Evolutionary conservation across 2,329 filamentous ascomycete species (phyloP), one percentile per base, ranked within the genome.

Genomic region (Fusarium protoensiforme): DNA sequence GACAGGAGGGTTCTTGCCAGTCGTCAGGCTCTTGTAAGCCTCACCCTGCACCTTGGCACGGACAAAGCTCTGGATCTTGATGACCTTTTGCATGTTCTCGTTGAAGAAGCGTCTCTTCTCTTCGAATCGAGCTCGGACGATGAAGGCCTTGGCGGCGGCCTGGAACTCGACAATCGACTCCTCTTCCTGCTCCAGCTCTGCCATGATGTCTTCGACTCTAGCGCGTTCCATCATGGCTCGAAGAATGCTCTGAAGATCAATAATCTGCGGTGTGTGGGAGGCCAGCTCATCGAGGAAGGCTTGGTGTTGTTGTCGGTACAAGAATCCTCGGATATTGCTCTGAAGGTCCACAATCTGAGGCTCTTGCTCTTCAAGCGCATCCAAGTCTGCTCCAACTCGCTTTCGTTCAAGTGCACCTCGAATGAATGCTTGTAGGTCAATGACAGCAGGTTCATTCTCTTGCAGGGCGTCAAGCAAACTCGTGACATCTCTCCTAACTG

Each of bases 21-120:
- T 95, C 3, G 95, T 98, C 73, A 99, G 87, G 80, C 94, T 98
- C 88, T 98, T 98, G 87, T 99, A 99, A 3, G 96, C 96, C 83
- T 99, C 94, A 60, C 96, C 96, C 82, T 99, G 96, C 58, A 98
- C 94, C 80, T 97, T 96, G 74, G 92, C 96, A 70, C 96, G 92
- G 61, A 98, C 92, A 75, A 98, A 97, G 81, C 96, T 99, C 81
- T 99, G 97, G 65, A 98, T 95, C 83, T 99, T 99, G 87, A 99
- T 92, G 29, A 99, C 96, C 83, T 97, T 98, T 78, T 98, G 92
- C 96, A 99, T 99, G 79, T 99, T 99, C 83, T 97, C 92, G 75
- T 93, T 92, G 86, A 95, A 99, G 84, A 93, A 96, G 24, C 91
- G 91, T 80, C 93, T 91, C 87, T 98, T 98, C 81, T 97, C 94